phyloP scores from a whole-genome alignment of 345 rosid species.

The Pelargonium nanum region DNA sequence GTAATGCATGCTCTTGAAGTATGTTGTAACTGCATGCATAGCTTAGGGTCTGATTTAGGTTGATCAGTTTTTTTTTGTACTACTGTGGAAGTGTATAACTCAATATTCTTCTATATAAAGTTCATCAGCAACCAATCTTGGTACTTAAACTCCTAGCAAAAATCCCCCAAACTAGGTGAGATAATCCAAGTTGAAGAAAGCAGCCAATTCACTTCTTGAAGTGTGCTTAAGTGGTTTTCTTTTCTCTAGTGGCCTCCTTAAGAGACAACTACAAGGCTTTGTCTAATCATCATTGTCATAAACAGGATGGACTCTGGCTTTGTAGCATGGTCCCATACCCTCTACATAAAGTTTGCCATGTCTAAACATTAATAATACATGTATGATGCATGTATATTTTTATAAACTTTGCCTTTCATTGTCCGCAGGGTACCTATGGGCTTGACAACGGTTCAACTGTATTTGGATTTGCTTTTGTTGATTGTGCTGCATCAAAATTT shows the following conservation, averaged over 20 bases:
- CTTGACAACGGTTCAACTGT: slow-evolving; percentile 32
- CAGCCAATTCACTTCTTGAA: neutral
- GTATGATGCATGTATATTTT: neutral
- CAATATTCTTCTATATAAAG: neutral
- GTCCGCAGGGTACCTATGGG: slow-evolving; percentile 37
- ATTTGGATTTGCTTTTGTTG: slow-evolving; percentile 93
- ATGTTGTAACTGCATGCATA: no score
- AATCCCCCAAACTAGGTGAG: neutral
- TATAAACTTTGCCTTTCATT: neutral
- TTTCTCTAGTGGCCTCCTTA: neutral
- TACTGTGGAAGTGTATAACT: neutral
- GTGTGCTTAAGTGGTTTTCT: neutral
- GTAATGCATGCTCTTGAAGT: no score
- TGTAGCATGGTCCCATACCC: neutral
- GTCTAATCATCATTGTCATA: neutral
- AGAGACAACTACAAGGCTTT: neutral
- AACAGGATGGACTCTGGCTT: neutral
- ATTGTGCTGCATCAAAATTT: slow-evolving; percentile 80
- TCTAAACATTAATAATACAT: neutral
- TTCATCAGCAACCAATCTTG: neutral
- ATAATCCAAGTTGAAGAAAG: neutral
- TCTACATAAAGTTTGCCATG: neutral
- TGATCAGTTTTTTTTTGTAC: neutral
- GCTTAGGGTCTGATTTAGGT: no score
- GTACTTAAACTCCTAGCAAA: neutral